phyloP scores from a whole-genome alignment of 352 stramenopile species.

The Stramenopiles sp. region DNA sequence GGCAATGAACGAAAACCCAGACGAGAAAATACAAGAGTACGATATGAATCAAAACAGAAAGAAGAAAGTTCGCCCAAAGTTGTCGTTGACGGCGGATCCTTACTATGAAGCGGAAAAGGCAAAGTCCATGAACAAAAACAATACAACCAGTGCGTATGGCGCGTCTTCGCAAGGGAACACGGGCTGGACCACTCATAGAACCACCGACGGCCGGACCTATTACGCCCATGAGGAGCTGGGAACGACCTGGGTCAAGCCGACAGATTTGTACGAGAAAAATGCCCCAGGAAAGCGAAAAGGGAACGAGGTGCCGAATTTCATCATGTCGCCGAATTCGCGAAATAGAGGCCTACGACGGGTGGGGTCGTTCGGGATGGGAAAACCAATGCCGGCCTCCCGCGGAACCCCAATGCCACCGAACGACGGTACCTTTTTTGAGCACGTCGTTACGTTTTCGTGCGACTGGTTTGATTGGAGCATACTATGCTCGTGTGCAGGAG shows the following conservation, averaged over 20 bases:
- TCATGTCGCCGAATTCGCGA: background rate
- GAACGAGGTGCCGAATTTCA: background rate
- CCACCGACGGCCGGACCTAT: background rate
- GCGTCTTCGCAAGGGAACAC: background rate
- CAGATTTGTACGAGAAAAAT: background rate
- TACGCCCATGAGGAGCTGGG: background rate
- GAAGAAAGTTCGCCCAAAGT: background rate
- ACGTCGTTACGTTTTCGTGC: background rate
- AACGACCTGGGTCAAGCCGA: background rate
- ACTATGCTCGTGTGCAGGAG: background rate
- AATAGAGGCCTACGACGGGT: background rate
- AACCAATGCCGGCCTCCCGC: background rate
- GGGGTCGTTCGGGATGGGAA: background rate
- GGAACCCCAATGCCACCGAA: background rate
- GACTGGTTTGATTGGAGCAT: slow-evolving; percentile 6
- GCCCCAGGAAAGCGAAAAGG: background rate
- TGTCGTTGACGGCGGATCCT: background rate
- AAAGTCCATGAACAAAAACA: background rate
- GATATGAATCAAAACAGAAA: too few relatives aligned
- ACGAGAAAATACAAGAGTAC: too few relatives aligned
- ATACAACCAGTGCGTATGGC: background rate
- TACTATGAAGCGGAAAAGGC: background rate
- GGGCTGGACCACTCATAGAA: background rate
- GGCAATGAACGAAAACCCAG: too few relatives aligned
- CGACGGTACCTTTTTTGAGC: background rate